Evolutionary conservation across 176 grass and related monocot species (phyloP).

Genomic region (Oryza glumipatula): DNA sequence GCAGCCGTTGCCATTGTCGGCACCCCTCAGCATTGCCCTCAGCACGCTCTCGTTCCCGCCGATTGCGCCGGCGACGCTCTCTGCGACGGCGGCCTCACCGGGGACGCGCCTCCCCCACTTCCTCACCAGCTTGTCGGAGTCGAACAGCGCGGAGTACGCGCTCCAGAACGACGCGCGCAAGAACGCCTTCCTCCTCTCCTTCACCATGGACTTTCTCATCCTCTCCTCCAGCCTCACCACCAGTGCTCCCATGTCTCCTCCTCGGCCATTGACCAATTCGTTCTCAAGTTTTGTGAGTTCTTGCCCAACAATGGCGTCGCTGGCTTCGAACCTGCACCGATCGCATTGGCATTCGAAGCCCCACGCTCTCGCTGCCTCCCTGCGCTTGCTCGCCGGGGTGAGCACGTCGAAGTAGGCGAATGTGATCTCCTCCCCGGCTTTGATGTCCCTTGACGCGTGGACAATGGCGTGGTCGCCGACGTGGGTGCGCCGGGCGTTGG

Average conservation of each 20-base stretch:
- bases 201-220: conserved; percentile 64
- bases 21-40: conserved; percentile 53
- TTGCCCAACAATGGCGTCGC: conserved; percentile 36
- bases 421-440: conserved; percentile 76
- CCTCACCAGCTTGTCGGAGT: conserved; percentile 60
- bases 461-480: conserved; percentile 69
- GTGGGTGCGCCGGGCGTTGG: conserved; percentile 71
- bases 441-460: conserved; percentile 86
- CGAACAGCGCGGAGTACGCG: conserved; percentile 52
- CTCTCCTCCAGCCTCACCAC: conserved; percentile 63
- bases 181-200: conserved; percentile 75
- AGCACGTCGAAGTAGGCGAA: conserved; percentile 92
- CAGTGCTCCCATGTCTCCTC: conserved; percentile 47
- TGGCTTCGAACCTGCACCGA: conserved; percentile 66
- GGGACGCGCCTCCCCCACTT: conserved; percentile 72
- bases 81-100: conserved; percentile 33
- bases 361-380: conserved; percentile 61
- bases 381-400: conserved; percentile 48
- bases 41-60: conserved; percentile 65
- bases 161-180: conserved; percentile 81
- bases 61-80: conserved; percentile 52
- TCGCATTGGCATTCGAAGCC: conserved; percentile 82
- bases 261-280: conserved; percentile 34
- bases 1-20: conserved; percentile 50
- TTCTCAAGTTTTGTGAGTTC: conserved; percentile 57